These are phyloP conservation scores for Colletotrichum shisoi DNA, from an alignment of 2,329 filamentous ascomycete species.

Conservation along the genomic window DNA sequence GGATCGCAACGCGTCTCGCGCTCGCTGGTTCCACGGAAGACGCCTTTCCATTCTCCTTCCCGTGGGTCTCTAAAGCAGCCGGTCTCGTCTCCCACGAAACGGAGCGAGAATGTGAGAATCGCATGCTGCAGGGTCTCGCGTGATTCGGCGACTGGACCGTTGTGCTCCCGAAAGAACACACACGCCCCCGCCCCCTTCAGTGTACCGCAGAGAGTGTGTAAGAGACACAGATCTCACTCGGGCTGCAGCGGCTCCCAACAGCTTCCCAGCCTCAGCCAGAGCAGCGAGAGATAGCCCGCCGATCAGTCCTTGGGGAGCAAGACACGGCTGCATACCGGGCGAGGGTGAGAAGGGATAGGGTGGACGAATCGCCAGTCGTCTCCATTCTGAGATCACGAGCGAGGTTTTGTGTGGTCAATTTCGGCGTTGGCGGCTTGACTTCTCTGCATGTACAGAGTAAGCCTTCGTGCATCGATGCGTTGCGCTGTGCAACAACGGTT, in stretches of 20 bases:
- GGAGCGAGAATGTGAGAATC: slow-evolving; percentile 20
- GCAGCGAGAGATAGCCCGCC: background rate
- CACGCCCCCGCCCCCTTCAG: background rate
- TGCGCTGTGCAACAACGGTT: slow-evolving; percentile 1
- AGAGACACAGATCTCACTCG: background rate
- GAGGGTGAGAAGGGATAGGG: background rate
- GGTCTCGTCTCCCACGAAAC: background rate
- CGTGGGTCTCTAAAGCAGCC: background rate
- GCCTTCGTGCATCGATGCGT: background rate
- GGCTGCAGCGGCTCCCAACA: background rate
- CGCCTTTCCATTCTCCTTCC: background rate
- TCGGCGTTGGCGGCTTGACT: background rate
- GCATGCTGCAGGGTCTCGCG: slow-evolving; percentile 34
- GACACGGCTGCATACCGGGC: background rate
- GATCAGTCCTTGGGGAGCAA: background rate
- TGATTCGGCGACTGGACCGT: slow-evolving; percentile 27
- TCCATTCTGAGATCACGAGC: background rate
- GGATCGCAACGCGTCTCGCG: background rate
- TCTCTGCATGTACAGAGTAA: slow-evolving; percentile 1
- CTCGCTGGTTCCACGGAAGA: slow-evolving; percentile 4
- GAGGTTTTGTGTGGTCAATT: background rate
- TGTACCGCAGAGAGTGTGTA: background rate
- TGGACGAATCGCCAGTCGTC: background rate
- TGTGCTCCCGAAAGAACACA: slow-evolving; percentile 3
- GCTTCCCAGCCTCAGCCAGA: background rate